phyloP scores from a whole-genome alignment of 2,329 filamentous ascomycete genomes.

The Salinomyces thailandicus region DNA sequence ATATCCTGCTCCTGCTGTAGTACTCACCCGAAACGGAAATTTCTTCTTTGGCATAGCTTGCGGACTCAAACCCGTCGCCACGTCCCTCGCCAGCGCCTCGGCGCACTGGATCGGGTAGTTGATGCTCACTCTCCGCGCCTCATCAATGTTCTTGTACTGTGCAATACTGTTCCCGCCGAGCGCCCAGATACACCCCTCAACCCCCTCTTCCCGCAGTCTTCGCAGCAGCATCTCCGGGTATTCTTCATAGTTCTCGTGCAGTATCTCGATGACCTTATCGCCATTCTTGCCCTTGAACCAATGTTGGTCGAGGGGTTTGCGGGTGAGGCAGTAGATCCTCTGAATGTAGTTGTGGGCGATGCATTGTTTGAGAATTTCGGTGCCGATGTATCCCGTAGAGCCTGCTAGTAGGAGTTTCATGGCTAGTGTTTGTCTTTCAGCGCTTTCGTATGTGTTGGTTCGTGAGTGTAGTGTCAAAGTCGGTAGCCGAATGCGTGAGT shows the following conservation, averaged over 20 bases:
- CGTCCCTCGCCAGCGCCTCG: conserved; percentile 21
- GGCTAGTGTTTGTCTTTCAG: conserved; percentile 3
- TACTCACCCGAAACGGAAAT: conserved; percentile 28
- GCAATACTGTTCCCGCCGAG: conserved; percentile 20
- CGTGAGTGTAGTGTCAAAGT: background rate
- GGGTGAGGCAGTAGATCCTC: conserved; percentile 25
- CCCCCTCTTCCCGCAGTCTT: conserved; percentile 29
- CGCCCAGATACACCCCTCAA: conserved; percentile 39
- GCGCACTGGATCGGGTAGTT: conserved; percentile 23
- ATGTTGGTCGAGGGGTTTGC: conserved; percentile 19
- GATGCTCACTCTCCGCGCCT: conserved; percentile 24
- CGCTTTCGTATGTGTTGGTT: background rate
- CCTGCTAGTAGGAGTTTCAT: conserved; percentile 54
- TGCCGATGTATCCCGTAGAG: conserved; percentile 48
- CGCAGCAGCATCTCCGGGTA: conserved; percentile 39
- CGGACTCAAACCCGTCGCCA: conserved; percentile 19
- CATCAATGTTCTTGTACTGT: conserved; percentile 21
- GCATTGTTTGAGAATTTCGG: conserved; percentile 43
- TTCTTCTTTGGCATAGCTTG: conserved; percentile 16
- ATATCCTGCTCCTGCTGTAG: too few relatives aligned
- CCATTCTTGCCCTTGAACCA: conserved; percentile 12
- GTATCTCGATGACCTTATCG: conserved; percentile 26
- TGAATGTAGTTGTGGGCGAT: conserved; percentile 42
- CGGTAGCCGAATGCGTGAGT: background rate
- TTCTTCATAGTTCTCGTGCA: conserved; percentile 41